Conservation (phyloP, 352 stramenopile genomes). For the Globisporangium nagaii region DNA sequence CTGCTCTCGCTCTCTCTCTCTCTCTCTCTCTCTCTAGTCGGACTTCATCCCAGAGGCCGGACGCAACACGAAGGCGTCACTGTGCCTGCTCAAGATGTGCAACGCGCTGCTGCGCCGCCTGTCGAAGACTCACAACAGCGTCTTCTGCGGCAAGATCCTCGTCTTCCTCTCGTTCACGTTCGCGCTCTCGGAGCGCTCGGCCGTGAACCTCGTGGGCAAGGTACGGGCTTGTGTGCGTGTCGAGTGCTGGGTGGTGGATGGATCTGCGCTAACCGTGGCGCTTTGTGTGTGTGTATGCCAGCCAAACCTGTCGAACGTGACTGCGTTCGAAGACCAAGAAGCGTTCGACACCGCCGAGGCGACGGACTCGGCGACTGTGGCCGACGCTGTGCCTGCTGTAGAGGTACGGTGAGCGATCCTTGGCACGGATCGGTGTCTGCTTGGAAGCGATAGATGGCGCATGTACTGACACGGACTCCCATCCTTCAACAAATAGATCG, state of each 20-base stretch:
- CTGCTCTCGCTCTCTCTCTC: too few species aligned
- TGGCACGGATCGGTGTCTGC: too few species aligned
- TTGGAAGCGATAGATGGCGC: too few species aligned
- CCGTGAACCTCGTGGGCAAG: constrained; percentile 77
- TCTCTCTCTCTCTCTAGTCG: constrained; percentile 22
- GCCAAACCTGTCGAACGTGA: constrained; percentile 77
- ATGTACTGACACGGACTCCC: too few species aligned
- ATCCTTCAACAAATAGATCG: constrained; percentile 30
- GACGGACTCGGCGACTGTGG: constrained; percentile 31
- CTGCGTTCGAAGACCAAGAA: constrained; percentile 72
- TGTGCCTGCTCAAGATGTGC: constrained; percentile 78
- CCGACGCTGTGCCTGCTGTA: constrained; percentile 16
- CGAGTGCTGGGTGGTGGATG: neutral
- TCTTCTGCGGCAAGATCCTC: constrained; percentile 87
- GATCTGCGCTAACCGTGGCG: neutral
- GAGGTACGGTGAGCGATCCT: constrained; percentile 23
- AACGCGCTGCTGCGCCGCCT: constrained; percentile 79
- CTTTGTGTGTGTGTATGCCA: constrained; percentile 3
- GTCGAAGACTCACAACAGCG: constrained; percentile 87
- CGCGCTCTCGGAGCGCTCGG: constrained; percentile 76
- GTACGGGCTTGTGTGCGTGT: constrained; percentile 10
- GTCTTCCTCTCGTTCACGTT: constrained; percentile 87
- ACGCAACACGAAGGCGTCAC: constrained; percentile 69
- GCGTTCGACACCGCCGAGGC: constrained; percentile 63
- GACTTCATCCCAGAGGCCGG: constrained; percentile 62